Base-by-base conservation (phyloP, 1,139 yeast genomes). In the Taphrina wiesneri region DNA sequence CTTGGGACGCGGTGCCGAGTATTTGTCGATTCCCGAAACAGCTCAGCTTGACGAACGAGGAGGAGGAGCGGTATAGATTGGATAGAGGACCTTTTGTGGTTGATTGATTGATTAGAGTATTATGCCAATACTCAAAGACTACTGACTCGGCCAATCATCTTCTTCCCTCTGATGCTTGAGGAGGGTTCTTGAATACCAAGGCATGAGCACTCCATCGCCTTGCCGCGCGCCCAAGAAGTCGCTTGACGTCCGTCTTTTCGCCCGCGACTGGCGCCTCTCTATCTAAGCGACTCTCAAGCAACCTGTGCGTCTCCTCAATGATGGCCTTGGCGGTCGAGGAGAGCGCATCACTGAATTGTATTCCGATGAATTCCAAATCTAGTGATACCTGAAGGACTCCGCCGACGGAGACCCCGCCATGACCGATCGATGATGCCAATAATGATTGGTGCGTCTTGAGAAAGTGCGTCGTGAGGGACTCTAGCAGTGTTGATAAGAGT, bases 401-500 rank as follows among this genome's bases (percentile, higher is more conserved):
- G 11, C 74, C 74, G 3, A 73, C 70, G 11, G 79, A 76, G 52
- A 78, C 75, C n/a, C n/a, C n/a, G n/a, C 41, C 41, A 15, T 15
- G 41, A 15, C 17, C 17, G 5, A 9, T 15, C n/a, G 41, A 36
- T 17, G 41, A 36, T 17, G 4, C 41, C 13, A 36, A 17, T 9
- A 36, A 15, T 4, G 41, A 11, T 34, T 68, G 67, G 21, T 47
- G 56, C 4, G 30, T 36, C 28, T 39, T n/a, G 11, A 53, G 39
- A 7, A 78, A 70, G 46, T 75, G 77, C 3, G 85, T 78, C 54
- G 83, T 76, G 17, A 85, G 76, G 56, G 80, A 83, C 26, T 77
- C 74, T 23, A 84, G 73, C 2, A 84, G 81, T 15, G 78, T 75
- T 34, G 75, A 73, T 7, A 83, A 79, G 54, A 84, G 72, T 41